Percentiles rank a stretch among this genome's conserved stretches.
These are phyloP conservation scores for Cladophialophora chaetospira DNA, from an alignment of 2,329 filamentous ascomycete species.

Conservation along the genomic window DNA sequence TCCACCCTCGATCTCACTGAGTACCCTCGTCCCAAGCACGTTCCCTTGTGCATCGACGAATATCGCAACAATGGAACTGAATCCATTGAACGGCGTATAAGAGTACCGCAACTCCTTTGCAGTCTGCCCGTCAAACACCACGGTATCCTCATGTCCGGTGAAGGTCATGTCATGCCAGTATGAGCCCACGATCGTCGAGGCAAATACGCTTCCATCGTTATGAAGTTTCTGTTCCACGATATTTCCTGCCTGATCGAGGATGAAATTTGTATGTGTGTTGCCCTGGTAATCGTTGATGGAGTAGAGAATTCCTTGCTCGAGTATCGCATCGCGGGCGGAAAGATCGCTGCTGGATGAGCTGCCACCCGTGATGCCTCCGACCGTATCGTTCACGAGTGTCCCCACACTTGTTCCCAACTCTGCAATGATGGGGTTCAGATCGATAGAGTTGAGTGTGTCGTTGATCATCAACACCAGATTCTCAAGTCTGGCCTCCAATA, in stretches of 20 bases:
- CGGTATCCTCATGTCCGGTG: conserved; percentile 55
- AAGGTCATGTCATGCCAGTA: conserved; percentile 58
- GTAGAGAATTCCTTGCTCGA: conserved; percentile 62
- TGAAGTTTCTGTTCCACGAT: conserved; percentile 58
- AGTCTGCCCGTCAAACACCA: conserved; percentile 47
- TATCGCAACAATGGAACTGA: conserved; percentile 52
- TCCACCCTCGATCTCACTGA: conserved; percentile 57
- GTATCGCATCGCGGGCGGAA: conserved; percentile 36
- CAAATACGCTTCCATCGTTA: conserved; percentile 54
- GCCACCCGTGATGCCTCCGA: conserved; percentile 35
- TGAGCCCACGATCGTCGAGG: conserved; percentile 49
- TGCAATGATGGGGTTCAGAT: conserved; percentile 62
- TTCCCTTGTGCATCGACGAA: conserved; percentile 51
- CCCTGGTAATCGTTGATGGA: conserved; percentile 63
- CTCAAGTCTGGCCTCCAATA: conserved; percentile 61
- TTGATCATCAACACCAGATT: conserved; percentile 63
- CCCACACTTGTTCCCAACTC: conserved; percentile 55
- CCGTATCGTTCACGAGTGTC: conserved; percentile 51
- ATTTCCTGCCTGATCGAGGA: conserved; percentile 58
- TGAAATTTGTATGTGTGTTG: conserved; percentile 58
- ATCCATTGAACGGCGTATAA: conserved; percentile 54
- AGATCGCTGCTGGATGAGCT: conserved; percentile 12
- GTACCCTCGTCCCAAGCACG: conserved; percentile 54
- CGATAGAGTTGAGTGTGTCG: conserved; percentile 60
- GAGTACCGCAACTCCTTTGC: conserved; percentile 57